Evolutionary conservation across 768 basidiomycete species (phyloP), one percentile per base, ranked within the genome.

Genomic region (Exidia glandulosa): DNA sequence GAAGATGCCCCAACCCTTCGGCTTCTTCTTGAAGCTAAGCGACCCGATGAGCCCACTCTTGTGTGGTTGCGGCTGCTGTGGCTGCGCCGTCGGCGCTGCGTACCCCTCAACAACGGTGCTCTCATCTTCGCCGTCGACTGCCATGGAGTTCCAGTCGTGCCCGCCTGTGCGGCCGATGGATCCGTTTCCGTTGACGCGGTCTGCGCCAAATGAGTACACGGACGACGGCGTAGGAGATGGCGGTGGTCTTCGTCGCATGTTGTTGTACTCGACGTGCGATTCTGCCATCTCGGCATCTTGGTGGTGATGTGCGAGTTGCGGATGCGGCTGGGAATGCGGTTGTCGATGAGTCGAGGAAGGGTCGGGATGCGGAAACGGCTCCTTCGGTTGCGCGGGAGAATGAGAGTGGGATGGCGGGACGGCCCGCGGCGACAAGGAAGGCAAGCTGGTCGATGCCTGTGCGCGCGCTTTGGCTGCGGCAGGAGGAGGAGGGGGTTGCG

Each of bases 1-100:
- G 71, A 91, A 90, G 78, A 89, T 84, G 47, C 79, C 77, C 83
- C 85, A 87, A 71, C 79, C 83, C 65, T 78, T 77, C 63, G 75
- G 76, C 72, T 88, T 89, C 78, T 86, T 90, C 47, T 54, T 45
- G 66, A 88, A 83, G 34, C 80, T 76, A 62, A 87, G 76, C 54
- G 77, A 74, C 56, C 80, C 75, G 27, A 85, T 72, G 70, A 84
- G 86, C 65, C 80, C 76, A 59, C 83, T 73, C 66, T 54, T 54
- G 54, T 61, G 64, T 56, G 63, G 58, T 33, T 80, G 75, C 10
- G 76, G 62, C 56, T 78, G 77, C 32, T 72, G 65, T 29, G 68
- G 60, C 75, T 61, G 58, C 72, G 71, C 2, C 23, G 45, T 56
- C 48, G 56, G 10, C 59, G 32, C 30, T 19, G 30, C 3, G 36